phyloP scores from a whole-genome alignment of 2,329 filamentous ascomycete genomes.

The Beauveria medogensis region DNA sequence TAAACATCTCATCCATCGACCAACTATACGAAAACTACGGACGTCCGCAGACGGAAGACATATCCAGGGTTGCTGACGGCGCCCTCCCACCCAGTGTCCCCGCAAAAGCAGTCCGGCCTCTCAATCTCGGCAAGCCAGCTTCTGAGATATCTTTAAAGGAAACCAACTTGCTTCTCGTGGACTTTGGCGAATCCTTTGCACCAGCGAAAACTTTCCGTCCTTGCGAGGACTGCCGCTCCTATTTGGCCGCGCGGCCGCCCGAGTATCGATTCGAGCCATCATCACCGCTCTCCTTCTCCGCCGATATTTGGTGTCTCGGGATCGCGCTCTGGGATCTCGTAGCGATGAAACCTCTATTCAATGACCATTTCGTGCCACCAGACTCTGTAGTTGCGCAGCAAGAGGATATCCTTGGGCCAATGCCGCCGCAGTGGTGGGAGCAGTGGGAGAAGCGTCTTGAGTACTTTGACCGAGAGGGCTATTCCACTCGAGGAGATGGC shows the following conservation, averaged over 20 bases:
- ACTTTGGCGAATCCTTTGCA: slow-evolving; percentile 27
- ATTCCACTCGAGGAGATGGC: background rate
- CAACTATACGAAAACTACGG: slow-evolving; percentile 24
- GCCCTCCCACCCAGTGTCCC: slow-evolving; percentile 21
- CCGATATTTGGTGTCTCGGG: slow-evolving; percentile 18
- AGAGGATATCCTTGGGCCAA: slow-evolving; percentile 16
- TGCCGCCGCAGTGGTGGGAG: slow-evolving; percentile 12
- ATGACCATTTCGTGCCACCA: slow-evolving; percentile 13
- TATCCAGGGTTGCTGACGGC: slow-evolving; percentile 18
- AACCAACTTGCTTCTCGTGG: slow-evolving; percentile 21
- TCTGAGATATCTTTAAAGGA: slow-evolving; percentile 22
- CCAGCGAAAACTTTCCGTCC: slow-evolving; percentile 16
- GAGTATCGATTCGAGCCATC: slow-evolving; percentile 9
- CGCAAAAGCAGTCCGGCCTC: slow-evolving; percentile 16
- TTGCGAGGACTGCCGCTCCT: slow-evolving; percentile 17
- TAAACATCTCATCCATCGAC: slow-evolving; percentile 21
- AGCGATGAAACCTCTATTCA: slow-evolving; percentile 17
- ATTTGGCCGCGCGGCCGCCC: slow-evolving; percentile 12
- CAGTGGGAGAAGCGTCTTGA: slow-evolving; percentile 7
- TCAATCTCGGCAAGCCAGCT: slow-evolving; percentile 21
- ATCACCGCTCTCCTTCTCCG: slow-evolving; percentile 8
- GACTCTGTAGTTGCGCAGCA: slow-evolving; percentile 18
- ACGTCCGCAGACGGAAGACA: slow-evolving; percentile 19
- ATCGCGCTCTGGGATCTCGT: slow-evolving; percentile 18
- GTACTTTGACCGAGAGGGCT: slow-evolving; percentile 1